Evolutionary conservation across 2,329 filamentous ascomycete species (phyloP), one percentile per base, ranked within the genome.

Genomic region (Xylariomycetidae sp.): DNA sequence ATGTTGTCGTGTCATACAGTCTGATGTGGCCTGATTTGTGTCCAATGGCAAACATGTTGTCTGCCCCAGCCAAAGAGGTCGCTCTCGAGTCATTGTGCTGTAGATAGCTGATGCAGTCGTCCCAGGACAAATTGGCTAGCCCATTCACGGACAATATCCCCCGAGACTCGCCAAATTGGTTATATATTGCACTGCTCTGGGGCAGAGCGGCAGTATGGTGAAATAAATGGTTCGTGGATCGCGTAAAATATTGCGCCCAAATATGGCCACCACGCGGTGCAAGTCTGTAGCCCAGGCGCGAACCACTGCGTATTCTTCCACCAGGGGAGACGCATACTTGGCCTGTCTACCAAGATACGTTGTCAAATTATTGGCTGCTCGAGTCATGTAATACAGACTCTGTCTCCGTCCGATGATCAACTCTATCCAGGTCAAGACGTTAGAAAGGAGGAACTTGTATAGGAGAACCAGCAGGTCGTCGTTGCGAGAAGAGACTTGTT

Each of bases 401-500:
- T 16, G 29, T 29, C 30, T 33, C 13, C 16, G 17, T 10, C 25
- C 30, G 6, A 30, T 30, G 20, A 37, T 25, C 16, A 26, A 37
- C 17, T 33, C 34, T n/a, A 37, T 33, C 34, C 34, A 37, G 13
- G 34, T n/a, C 15, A 37, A 16, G 7, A 37, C 34, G 26, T 37
- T 32, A 12, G 34, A 32, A 11, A 16, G 25, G 11, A 37, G 30
- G n/a, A 37, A 37, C 14, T 13, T 13, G 30, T 22, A 15, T 23
- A 37, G 16, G 16, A 37, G 18, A 13, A 16, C 7, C 12, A 37
- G 23, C 5, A 32, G 18, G 7, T 32, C 25, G 14, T 32, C 25
- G 6, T 29, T 29, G 17, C 30, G n/a, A 3, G 19, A 29, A 12
- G 34, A 33, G 9, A 26, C 34, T 10, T 16, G 13, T 3, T 29